Conservation (phyloP, 352 stramenopile species). For the Phytophthora aleatoria region DNA sequence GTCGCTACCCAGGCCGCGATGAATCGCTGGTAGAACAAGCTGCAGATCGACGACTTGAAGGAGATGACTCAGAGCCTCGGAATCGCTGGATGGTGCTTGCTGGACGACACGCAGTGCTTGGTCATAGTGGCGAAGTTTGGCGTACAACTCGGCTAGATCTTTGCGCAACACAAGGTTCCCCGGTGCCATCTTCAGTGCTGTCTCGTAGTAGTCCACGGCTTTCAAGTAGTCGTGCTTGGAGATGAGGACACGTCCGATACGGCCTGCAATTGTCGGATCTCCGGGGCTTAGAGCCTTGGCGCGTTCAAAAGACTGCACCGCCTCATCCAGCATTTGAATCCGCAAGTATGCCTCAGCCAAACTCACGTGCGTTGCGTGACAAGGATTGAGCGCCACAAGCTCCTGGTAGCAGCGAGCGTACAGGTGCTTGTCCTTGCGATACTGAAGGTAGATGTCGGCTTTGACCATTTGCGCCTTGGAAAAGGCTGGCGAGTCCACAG, state of each 20-base stretch:
- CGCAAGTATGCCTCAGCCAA: constrained; percentile 93
- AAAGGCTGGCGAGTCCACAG: constrained; percentile 77
- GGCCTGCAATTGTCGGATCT: constrained; percentile 78
- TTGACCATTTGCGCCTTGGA: constrained; percentile 92
- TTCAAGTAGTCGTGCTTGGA: constrained; percentile 94
- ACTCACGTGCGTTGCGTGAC: constrained; percentile 73
- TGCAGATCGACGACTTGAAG: constrained; percentile 76
- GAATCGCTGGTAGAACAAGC: constrained; percentile 79
- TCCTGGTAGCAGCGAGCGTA: constrained; percentile 92
- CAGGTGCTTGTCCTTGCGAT: constrained; percentile 90
- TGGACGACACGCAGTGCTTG: constrained; percentile 84
- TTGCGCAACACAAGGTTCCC: constrained; percentile 83
- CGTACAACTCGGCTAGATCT: constrained; percentile 91
- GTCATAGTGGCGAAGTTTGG: constrained; percentile 88
- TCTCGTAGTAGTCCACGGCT: constrained; percentile 94
- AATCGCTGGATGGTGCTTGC: constrained; percentile 65
- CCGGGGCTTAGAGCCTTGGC: constrained; percentile 61
- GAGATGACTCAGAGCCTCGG: constrained; percentile 70
- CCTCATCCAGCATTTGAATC: constrained; percentile 92
- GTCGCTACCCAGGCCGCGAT: constrained; percentile 69
- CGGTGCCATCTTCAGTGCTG: constrained; percentile 79
- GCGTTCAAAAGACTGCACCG: constrained; percentile 76
- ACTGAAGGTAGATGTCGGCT: constrained; percentile 92
- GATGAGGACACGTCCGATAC: constrained; percentile 91
- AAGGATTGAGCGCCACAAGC: constrained; percentile 82